Evolutionary conservation across 2,329 filamentous ascomycete species (phyloP), one percentile per base, ranked within the genome.

Genomic region (Alternaria infectoria): DNA sequence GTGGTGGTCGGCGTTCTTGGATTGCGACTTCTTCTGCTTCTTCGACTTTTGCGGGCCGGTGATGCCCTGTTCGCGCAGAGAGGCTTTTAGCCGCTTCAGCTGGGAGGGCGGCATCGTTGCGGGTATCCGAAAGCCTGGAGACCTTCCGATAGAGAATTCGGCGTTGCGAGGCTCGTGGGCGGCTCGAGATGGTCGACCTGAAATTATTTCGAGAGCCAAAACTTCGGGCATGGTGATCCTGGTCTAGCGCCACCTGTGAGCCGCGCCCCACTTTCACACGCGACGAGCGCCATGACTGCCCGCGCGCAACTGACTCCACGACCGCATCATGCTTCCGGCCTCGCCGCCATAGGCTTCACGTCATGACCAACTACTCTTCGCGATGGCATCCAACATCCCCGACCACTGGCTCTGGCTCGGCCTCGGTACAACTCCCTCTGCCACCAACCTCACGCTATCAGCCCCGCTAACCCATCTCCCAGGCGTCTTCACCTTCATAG

Each of bases 41-140:
- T 98, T 98, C 9, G 94, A 97, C 75, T 97, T 90, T 74, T 97
- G 94, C 6, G 93, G 93, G 2, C 94, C 93, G 45, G 94, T 90
- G 55, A 99, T 90, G 58, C 96, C 96, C 77, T 95, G 92, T 61
- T 97, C 93, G 66, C 90, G 88, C 50, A 99, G 86, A 10, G 94
- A 97, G 70, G 92, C 87, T 83, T 98, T 99, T 47, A 99, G 87
- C 81, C 94, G 91, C 83, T 98, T 99, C 62, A 99, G 87, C 84
- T 99, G 96, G 12, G 96, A 99, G 67, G 94, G 93, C 71, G 95
- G 90, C 96, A 99, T 99, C 8, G 36, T 67, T 25, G 36, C 8
- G 19, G 6, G 4, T 15, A 10, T 21, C 15, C 49, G 10, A 36
- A 50, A 50, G 30, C 47, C 49, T 15, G 40, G 28, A 45, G 49